Evolutionary conservation across 306 rosid genomes (phyloP), one percentile per base, ranked within the genome.

Genomic region (Hippophae tibetana): DNA sequence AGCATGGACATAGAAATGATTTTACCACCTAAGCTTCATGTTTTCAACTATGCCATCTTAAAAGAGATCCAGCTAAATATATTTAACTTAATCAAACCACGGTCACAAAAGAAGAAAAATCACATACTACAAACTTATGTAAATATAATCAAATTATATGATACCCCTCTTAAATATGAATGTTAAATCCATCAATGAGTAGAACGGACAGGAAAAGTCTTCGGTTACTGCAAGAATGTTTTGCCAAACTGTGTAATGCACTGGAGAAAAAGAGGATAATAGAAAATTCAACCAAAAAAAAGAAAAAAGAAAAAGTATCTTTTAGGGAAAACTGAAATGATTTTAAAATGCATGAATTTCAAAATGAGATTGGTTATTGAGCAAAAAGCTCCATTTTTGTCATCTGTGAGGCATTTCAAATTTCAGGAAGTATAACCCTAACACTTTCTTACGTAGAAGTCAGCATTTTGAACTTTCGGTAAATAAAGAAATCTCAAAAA

Each of bases 171-270:
- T n/a, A n/a, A n/a, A n/a, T n/a, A n/a, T n/a, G n/a, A n/a, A n/a
- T n/a, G n/a, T n/a, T n/a, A n/a, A n/a, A n/a, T n/a, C n/a, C n/a
- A n/a, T n/a, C n/a, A n/a, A n/a, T n/a, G 76, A 49, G 77, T 97
- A 93, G 57, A 88, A 71, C 42, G 99, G 81, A 74, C 99, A 93
- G 52, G 79, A 54, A 62, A 93, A 93, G 58, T 93, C 82, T 74
- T 80, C 89, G 4, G 90, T 86, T 56, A 75, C 99, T 93, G 89
- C 75, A 74, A 70, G 58, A 77, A 70, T 31, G 46, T 10, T 57
- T 44, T 25, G 54, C 57, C 52, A 52, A 45, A 65, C 68, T 56
- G 49, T 41, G 25, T 47, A 13, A 2, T 27, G 10, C 13, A 46
- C 58, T 57, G 5, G 57, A 7, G 7, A 51, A 31, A 10, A 43